Evolutionary conservation across 805 yeast species (phyloP), one percentile per base, ranked within the genome.

Genomic region (Cyberlindnera nakhonratchasimensis): DNA sequence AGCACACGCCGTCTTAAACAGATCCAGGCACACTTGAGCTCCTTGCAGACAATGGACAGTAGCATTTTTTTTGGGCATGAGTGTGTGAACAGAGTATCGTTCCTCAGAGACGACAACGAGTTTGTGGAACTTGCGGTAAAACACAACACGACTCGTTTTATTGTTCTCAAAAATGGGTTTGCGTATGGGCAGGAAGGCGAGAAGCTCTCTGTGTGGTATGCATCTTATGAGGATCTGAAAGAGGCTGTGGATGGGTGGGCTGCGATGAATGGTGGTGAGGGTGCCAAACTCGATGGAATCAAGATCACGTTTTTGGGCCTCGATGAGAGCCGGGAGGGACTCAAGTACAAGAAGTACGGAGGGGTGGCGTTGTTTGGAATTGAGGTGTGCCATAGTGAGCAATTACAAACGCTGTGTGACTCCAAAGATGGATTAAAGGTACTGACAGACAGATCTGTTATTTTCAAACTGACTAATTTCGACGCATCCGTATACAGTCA

Each of bases 401-500:
- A 2, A n/a, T 46, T 6, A 6, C 8, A 22, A 19, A 12, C 12
- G 33, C 2, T 12, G 5, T 34, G 43, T 7, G 29, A 33, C 3
- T 12, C 24, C 3, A 34, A 28, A 16, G 19, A 26, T 6, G 29
- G 29, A 6, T 25, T 45, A 2, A 29, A 36, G 18, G 21, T 42
- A 2, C 34, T 40, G 11, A 34, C 22, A 3, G 38, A 43, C 19
- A 45, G 59, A 21, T 29, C 33, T 9, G 36, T 39, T 16, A 33
- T 57, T 19, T 58, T 64, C 41, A 45, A 50, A 13, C 32, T 65
- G 33, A 20, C 45, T 2, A 62, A 59, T 37, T 55, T 51, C 26
- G 85, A 82, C 42, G 83, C 89, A 1, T 77, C 89, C 2, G 59
- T 86, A 17, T 82, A 76, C 51, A 81, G 95, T 6, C 93, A 90